Evolutionary conservation across 345 rosid species (phyloP).

Genomic region (Luvunga scandens): DNA sequence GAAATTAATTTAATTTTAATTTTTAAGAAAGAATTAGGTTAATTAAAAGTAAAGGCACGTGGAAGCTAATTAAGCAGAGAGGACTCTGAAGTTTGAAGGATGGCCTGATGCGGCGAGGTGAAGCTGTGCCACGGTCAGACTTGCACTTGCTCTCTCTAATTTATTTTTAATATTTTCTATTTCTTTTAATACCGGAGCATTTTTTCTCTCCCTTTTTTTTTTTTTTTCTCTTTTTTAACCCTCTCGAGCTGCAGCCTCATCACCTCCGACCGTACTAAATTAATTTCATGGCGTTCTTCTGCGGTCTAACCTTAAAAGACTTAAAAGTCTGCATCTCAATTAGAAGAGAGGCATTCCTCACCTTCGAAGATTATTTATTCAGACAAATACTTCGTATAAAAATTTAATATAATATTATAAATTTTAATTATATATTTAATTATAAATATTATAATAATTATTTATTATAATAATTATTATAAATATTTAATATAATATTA

Average conservation of each 20-base stretch:
- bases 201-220: no score
- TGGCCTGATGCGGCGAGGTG: constrained; percentile 32
- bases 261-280: background rate
- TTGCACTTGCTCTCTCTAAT: no score
- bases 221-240: background rate
- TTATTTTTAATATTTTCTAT: background rate
- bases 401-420: no score
- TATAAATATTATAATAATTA: no score
- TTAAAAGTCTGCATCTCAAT: background rate
- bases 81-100: background rate
- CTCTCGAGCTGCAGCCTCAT: background rate
- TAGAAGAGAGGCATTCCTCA: no score
- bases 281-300: background rate
- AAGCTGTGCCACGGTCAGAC: constrained; percentile 16
- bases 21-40: background rate
- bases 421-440: no score
- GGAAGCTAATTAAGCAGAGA: background rate
- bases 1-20: background rate
- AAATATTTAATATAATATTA: no score
- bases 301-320: background rate
- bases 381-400: no score
- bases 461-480: no score
- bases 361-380: no score
- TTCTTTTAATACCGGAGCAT: background rate
- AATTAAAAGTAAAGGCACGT: background rate